Evolutionary conservation across 108 stramenopile genomes (phyloP).

Genomic region (Schizochytrium sp.): DNA sequence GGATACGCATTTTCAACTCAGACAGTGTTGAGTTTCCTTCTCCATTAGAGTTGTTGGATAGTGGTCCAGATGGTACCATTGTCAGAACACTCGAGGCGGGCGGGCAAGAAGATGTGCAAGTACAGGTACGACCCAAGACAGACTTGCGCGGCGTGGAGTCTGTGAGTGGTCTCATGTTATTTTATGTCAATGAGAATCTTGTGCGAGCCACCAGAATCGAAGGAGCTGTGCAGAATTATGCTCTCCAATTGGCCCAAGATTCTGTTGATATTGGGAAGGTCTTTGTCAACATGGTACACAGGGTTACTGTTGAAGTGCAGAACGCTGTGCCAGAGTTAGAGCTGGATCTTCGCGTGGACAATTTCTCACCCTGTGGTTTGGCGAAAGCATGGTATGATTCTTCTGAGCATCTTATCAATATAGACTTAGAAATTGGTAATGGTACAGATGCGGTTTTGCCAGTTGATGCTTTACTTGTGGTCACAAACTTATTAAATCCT

Average conservation of each 20-base stretch:
- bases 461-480: background rate
- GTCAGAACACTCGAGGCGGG: background rate
- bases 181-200: background rate
- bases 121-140: background rate
- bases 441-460: constrained; percentile 1
- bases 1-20: background rate
- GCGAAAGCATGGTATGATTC: background rate
- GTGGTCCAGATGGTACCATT: too few relatives aligned
- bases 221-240: background rate
- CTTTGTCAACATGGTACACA: background rate
- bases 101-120: background rate
- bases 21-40: background rate
- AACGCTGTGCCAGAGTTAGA: constrained; percentile 10
- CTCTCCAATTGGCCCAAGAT: background rate
- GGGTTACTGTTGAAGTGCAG: background rate
- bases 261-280: background rate
- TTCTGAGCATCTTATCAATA: background rate
- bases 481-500: constrained; percentile 21
- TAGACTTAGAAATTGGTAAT: background rate
- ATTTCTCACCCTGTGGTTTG: background rate
- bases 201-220: background rate
- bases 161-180: background rate
- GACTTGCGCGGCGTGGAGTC: background rate
- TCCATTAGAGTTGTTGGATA: background rate
- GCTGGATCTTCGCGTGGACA: constrained; percentile 7